Base-by-base conservation (phyloP, 306 rosid genomes). In the Quercus berberidifolia region DNA sequence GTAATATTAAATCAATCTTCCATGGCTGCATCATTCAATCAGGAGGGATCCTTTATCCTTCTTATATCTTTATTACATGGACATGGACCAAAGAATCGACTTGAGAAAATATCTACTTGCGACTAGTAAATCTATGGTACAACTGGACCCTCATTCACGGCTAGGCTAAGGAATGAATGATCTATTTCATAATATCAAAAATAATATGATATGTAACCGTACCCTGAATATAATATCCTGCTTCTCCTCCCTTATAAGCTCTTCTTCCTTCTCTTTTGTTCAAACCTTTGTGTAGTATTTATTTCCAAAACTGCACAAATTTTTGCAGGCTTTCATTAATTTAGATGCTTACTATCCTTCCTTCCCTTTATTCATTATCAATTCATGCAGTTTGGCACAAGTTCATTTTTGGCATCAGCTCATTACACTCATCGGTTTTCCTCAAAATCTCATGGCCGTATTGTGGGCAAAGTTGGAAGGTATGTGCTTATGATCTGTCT, bases 381-480 rank as follows among this genome's bases (percentile, higher is more conserved):
- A 83, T 71, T 76, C 73, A 33, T 86, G 87, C 86, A 95, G 99
- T 72, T 93, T 73, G 90, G 91, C 86, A 88, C 92, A 75, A 78
- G 90, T 86, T 87, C 97, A 55, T 91, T 93, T 85, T 91, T 84
- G 69, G 90, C 90, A 74, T n/a, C 92, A 69, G 94, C 86, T 78
- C 89, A 82, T 80, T 95, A 88, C 82, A 91, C 87, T 59, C 94
- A 88, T 69, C 88, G 83, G 33, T 88, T 95, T 84, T 95, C 99
- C 46, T 79, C 92, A 67, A 95, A 91, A 79, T 95, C 99, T 59
- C 98, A 88, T 87, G 96, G 98, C 62, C 90, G 95, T 75, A 73
- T 95, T 72, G 86, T 76, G 10, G 99, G 98, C 63, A 93, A 86
- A 88, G 55, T 95, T 74, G 99, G 99, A 85, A 95, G 99, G 99